A percentile compares a stretch with the other conserved stretches of the same genome.
These are phyloP conservation scores for Blastomyces silverae DNA, from an alignment of 2,329 filamentous ascomycete species.

Conservation along the genomic window DNA sequence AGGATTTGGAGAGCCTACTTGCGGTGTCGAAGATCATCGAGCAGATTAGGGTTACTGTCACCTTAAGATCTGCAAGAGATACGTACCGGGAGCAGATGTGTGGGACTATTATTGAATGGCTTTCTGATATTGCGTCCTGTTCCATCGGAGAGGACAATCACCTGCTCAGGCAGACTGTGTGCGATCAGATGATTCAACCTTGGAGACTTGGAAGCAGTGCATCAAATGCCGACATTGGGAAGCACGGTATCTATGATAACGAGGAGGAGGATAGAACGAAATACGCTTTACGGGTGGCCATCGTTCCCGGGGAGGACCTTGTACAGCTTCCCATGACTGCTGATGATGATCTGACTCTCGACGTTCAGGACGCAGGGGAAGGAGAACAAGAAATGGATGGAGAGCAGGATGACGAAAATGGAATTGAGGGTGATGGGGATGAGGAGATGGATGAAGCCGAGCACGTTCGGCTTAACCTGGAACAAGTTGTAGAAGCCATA, in stretches of 20 bases:
- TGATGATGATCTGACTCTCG: slow-evolving; percentile 5
- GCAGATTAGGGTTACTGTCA: slow-evolving; percentile 92
- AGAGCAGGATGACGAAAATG: slow-evolving; percentile 33
- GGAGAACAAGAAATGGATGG: slow-evolving; percentile 43
- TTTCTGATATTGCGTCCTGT: slow-evolving; percentile 85
- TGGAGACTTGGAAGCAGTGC: slow-evolving; percentile 84
- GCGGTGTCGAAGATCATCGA: slow-evolving; percentile 79
- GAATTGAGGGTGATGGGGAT: slow-evolving; percentile 27
- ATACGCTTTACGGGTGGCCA: background rate
- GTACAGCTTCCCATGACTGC: slow-evolving; percentile 22
- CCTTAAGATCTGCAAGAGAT: slow-evolving; percentile 84
- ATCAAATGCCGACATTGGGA: slow-evolving; percentile 68
- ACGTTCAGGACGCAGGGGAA: background rate
- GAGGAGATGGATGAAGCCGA: slow-evolving; percentile 39
- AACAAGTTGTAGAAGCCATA: background rate
- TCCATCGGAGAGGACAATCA: slow-evolving; percentile 72
- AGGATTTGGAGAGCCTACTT: slow-evolving; percentile 65
- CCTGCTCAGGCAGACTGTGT: slow-evolving; percentile 73
- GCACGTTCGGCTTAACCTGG: slow-evolving; percentile 30
- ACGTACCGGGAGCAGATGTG: slow-evolving; percentile 99
- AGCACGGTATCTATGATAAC: slow-evolving; percentile 75
- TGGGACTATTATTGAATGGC: slow-evolving; percentile 93
- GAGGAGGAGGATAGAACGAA: slow-evolving; percentile 47
- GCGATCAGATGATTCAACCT: slow-evolving; percentile 80
- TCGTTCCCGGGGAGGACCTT: background rate